Conservation (phyloP, 805 yeast species). For the Yamadazyma paraphyllophila region DNA sequence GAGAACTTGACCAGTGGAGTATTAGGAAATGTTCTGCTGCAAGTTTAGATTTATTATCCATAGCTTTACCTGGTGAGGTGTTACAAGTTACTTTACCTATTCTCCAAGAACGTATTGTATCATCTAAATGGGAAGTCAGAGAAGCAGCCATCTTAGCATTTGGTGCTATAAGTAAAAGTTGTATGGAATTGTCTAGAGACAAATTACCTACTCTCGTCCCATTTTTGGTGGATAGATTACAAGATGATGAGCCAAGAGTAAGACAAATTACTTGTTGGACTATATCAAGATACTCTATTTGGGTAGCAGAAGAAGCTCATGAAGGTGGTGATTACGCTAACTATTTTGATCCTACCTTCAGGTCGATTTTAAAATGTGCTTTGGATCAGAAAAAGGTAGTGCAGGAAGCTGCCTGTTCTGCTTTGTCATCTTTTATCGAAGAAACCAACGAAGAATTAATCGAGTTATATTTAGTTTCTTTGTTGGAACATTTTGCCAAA, state of each 20-base stretch:
- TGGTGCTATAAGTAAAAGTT: slow-evolving; percentile 93
- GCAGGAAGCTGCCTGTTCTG: slow-evolving; percentile 92
- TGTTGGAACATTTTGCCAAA: slow-evolving; percentile 65
- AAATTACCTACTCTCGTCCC: slow-evolving; percentile 82
- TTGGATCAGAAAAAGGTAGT: slow-evolving; percentile 85
- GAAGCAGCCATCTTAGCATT: slow-evolving; percentile 93
- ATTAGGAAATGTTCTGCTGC: slow-evolving; percentile 94
- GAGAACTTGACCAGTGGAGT: slow-evolving; percentile 80
- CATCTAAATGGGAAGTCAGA: slow-evolving; percentile 80
- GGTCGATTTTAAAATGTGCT: slow-evolving; percentile 70
- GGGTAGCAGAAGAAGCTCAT: slow-evolving; percentile 74
- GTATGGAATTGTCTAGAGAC: slow-evolving; percentile 64
- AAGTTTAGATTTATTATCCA: slow-evolving; percentile 78
- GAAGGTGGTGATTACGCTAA: slow-evolving; percentile 60
- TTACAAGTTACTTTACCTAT: slow-evolving; percentile 69
- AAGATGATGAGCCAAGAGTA: slow-evolving; percentile 77
- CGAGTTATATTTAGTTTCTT: slow-evolving; percentile 59
- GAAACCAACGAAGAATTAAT: slow-evolving; percentile 63
- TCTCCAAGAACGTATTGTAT: slow-evolving; percentile 65
- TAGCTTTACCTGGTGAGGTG: slow-evolving; percentile 64
- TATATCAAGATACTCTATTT: slow-evolving; percentile 73
- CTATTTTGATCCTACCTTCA: slow-evolving; percentile 74
- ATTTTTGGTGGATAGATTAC: slow-evolving; percentile 74
- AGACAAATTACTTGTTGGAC: slow-evolving; percentile 97
- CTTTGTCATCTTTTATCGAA: slow-evolving; percentile 82